Conservation (phyloP, 176 grass and related monocot genomes). For the Alloteropsis semialata region DNA sequence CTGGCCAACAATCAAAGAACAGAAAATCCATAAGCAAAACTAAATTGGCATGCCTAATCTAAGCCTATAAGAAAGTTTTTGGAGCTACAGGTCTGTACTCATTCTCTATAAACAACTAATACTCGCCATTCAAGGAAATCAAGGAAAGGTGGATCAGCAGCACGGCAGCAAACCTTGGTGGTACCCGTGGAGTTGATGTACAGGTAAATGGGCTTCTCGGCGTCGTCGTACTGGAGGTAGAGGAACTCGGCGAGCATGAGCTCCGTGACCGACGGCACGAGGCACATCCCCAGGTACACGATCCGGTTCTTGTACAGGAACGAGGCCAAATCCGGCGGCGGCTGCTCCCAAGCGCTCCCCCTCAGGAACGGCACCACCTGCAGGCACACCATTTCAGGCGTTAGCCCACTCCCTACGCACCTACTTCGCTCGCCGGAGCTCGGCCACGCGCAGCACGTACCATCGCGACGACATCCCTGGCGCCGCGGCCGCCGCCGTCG, state of each 20-base stretch:
- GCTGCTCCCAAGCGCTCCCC: constrained; percentile 54
- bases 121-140: not conserved
- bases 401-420: not conserved
- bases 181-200: constrained; percentile 95
- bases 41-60: not conserved
- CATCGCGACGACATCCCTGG: constrained; percentile 42
- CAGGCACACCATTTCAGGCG: not conserved
- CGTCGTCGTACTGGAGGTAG: constrained; percentile 78
- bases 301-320: constrained; percentile 86
- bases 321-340: constrained; percentile 74
- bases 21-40: constrained; percentile 4
- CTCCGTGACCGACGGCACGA: constrained; percentile 70
- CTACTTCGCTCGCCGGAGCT: not conserved
- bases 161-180: constrained; percentile 47
- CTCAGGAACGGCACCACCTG: constrained; percentile 81
- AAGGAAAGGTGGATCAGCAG: constrained; percentile 1
- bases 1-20: not conserved
- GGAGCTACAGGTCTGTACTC: not conserved
- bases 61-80: not conserved
- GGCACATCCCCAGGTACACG: constrained; percentile 89
- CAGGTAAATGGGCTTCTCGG: constrained; percentile 82
- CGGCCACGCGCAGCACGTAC: not conserved
- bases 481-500: constrained; percentile 3
- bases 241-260: constrained; percentile 81
- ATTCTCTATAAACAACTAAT: not conserved